phyloP scores from a whole-genome alignment of 805 yeast genomes.

The Candida schatavii region DNA sequence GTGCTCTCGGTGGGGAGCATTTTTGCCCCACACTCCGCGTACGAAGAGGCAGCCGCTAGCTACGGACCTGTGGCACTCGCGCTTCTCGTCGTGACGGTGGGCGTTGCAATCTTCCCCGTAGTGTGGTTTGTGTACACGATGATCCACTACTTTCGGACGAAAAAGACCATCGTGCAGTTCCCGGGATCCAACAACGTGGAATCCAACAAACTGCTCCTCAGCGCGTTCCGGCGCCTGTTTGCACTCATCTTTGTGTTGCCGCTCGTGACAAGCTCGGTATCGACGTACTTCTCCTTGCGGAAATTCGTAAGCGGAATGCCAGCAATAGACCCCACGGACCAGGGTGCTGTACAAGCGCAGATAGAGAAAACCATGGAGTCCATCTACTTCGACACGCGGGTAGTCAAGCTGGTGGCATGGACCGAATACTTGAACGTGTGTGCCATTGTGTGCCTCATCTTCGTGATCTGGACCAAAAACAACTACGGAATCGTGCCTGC shows the following conservation, averaged over 20 bases:
- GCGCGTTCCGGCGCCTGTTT: constrained; percentile 26
- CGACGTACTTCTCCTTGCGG: neutral
- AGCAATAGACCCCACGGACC: neutral
- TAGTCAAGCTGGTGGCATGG: neutral
- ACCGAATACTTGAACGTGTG: neutral
- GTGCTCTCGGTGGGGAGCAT: neutral
- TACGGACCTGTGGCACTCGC: neutral
- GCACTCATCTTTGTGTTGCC: constrained; percentile 26
- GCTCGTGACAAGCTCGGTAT: constrained; percentile 6
- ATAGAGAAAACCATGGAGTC: neutral
- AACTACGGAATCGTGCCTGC: constrained; percentile 2
- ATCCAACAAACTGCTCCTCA: constrained; percentile 14
- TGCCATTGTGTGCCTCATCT: neutral
- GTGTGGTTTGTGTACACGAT: constrained; percentile 16
- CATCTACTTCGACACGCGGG: neutral
- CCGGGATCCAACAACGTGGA: constrained; percentile 18
- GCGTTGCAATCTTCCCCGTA: neutral
- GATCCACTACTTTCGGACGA: constrained; percentile 24
- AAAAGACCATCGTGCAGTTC: constrained; percentile 22
- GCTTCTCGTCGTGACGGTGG: neutral
- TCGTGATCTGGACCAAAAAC: constrained; percentile 3
- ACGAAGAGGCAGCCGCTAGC: neutral
- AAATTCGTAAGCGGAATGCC: neutral
- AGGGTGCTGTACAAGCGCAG: neutral
- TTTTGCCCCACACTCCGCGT: neutral